Percentiles rank a stretch among this genome's conserved stretches.
These are phyloP conservation scores for Akanthomyces uredinophilus DNA, from an alignment of 2,329 filamentous ascomycete species.

Conservation along the genomic window DNA sequence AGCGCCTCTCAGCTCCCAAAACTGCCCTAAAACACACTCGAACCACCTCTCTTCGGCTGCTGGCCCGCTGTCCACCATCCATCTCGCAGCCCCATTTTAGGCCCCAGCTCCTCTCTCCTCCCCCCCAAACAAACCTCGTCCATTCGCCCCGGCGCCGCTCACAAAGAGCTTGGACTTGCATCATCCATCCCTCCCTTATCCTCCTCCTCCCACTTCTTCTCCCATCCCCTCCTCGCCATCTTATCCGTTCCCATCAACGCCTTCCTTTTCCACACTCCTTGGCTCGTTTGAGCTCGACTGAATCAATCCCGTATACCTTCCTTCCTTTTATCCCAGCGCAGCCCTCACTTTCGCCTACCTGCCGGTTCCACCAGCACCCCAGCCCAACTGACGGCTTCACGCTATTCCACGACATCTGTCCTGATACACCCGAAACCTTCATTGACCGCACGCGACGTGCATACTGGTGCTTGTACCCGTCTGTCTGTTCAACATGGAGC, in stretches of 20 bases:
- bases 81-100: not conserved
- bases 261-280: constrained; percentile 35
- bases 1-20: no score
- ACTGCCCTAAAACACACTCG: not conserved
- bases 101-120: not conserved
- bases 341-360: constrained; percentile 3
- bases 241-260: constrained; percentile 23
- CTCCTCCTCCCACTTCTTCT: constrained; percentile 2
- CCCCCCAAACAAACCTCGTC: not conserved
- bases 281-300: constrained; percentile 27
- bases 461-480: constrained; percentile 35
- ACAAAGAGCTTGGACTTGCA: constrained; percentile 7
- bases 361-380: not conserved
- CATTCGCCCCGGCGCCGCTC: not conserved
- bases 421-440: constrained; percentile 17
- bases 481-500: constrained; percentile 54
- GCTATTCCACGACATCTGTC: constrained; percentile 13
- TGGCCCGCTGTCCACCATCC: not conserved
- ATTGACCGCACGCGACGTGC: constrained; percentile 39
- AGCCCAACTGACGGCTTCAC: constrained; percentile 6
- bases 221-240: not conserved
- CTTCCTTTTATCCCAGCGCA: constrained; percentile 24
- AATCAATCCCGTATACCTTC: constrained; percentile 29
- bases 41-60: not conserved
- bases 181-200: constrained; percentile 13